These are phyloP conservation scores for Scenedesmus sp. DNA, from an alignment of 163 green algal species.

Conservation along the genomic window DNA sequence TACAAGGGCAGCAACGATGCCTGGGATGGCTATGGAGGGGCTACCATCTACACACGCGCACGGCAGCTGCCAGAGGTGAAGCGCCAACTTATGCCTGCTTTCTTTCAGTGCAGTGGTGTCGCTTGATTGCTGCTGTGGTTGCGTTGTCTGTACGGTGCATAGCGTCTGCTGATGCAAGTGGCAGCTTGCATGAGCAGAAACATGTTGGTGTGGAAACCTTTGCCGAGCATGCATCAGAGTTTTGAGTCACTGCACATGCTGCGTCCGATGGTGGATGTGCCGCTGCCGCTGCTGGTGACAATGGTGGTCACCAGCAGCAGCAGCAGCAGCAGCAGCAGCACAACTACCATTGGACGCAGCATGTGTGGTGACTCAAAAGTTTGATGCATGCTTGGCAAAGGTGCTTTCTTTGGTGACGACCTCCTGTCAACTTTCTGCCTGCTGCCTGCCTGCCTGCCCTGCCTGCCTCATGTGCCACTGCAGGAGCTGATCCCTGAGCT, in stretches of 20 bases:
- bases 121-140: background rate
- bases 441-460: background rate
- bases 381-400: too few relatives aligned
- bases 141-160: background rate
- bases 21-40: conserved; percentile 90
- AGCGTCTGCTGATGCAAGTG: too few relatives aligned
- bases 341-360: too few relatives aligned
- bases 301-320: too few relatives aligned
- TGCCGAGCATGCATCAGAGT: too few relatives aligned
- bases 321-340: too few relatives aligned
- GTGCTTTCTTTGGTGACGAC: too few relatives aligned
- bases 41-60: conserved; percentile 81
- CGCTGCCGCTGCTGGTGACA: background rate
- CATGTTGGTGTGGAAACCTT: too few relatives aligned
- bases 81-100: background rate
- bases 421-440: background rate
- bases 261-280: too few relatives aligned
- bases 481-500: conserved; percentile 79
- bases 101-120: background rate
- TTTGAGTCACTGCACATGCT: too few relatives aligned
- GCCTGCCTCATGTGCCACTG: background rate
- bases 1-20: conserved; percentile 93
- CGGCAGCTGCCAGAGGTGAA: conserved; percentile 35
- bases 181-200: too few relatives aligned
- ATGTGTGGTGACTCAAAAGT: too few relatives aligned